Evolutionary conservation across 2,329 filamentous ascomycete genomes (phyloP), one percentile per base, ranked within the genome.

Genomic region (Exserohilum turcica): DNA sequence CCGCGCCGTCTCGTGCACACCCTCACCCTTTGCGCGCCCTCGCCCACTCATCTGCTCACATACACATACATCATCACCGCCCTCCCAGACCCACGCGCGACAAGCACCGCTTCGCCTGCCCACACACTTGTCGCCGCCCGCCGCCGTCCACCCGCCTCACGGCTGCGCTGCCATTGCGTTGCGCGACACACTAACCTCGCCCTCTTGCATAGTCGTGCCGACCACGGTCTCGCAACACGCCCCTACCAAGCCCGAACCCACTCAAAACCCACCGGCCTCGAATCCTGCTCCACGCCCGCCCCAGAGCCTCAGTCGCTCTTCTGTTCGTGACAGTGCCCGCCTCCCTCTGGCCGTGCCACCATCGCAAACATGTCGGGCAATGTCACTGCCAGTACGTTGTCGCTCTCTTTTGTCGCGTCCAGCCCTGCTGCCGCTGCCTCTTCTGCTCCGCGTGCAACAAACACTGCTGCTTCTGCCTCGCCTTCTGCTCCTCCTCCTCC

Each of bases 301-400:
- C 35, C 35, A n/a, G n/a, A n/a, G 29, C 43, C 27, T 33, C 36
- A 42, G 51, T 42, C 48, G 52, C 50, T 56, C 48, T 27, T 52
- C 54, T 52, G 58, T 40, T 52, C 19, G 21, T 18, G n/a, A 10
- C 6, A 9, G 12, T 40, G 37, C 16, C 54, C 37, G 48, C 50
- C 48, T 57, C 44, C 35, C 46, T 50, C 32, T 32, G 52, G 46
- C 52, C 42, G 29, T 29, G 27, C 57, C 43, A 57, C 54, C 58
- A 52, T 54, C 53, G 57, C 51, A 59, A 66, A 55, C 57, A 70
- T 70, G 66, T 57, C 68, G 48, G 60, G 59, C 53, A 67, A 62
- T 61, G 57, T 48, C 52, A 65, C 70, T 59, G 55, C 65, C 55
- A 66, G 72, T 74, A 73, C 67, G 72, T 74, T 67, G 40, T 55